These are phyloP conservation scores for Jatropha multifida DNA, from an alignment of 441 rosid genomes.

Conservation along the genomic window DNA sequence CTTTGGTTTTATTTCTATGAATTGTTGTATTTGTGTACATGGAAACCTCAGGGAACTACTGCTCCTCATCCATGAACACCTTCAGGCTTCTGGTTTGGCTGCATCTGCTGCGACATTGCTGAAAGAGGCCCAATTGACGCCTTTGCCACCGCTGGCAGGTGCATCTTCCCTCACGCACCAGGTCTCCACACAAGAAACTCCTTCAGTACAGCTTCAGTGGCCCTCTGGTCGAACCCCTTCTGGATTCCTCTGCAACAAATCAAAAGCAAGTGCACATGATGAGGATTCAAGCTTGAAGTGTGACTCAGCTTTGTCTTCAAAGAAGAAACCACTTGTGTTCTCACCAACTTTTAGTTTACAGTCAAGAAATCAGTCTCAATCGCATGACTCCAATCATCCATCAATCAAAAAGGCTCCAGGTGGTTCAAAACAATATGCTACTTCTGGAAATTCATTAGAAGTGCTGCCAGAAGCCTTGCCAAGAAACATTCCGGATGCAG, in stretches of 20 bases:
- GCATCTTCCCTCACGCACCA: constrained; percentile 69
- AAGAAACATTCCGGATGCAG: constrained; percentile 49
- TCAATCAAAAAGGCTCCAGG: constrained; percentile 42
- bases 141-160: constrained; percentile 68
- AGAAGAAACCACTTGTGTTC: constrained; percentile 76
- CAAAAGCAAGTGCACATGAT: constrained; percentile 37
- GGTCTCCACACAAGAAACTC: constrained; percentile 54
- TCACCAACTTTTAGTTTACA: constrained; percentile 67
- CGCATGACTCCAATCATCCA: constrained; percentile 47
- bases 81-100: constrained; percentile 86
- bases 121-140: constrained; percentile 90
- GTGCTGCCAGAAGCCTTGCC: constrained; percentile 39
- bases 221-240: constrained; percentile 72
- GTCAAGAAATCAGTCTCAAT: constrained; percentile 47
- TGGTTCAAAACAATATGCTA: constrained; percentile 40
- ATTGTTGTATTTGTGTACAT: constrained; percentile 16
- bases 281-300: constrained; percentile 53
- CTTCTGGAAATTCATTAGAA: constrained; percentile 39
- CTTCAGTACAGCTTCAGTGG: constrained; percentile 73
- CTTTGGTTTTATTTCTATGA: constrained; percentile 7
- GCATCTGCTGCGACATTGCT: constrained; percentile 66
- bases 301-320: constrained; percentile 51
- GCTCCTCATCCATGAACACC: constrained; percentile 95
- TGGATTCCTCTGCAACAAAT: constrained; percentile 70
- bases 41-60: constrained; percentile 74